phyloP scores from a whole-genome alignment of 2,329 filamentous ascomycete species.

The Cytospora leucostoma region DNA sequence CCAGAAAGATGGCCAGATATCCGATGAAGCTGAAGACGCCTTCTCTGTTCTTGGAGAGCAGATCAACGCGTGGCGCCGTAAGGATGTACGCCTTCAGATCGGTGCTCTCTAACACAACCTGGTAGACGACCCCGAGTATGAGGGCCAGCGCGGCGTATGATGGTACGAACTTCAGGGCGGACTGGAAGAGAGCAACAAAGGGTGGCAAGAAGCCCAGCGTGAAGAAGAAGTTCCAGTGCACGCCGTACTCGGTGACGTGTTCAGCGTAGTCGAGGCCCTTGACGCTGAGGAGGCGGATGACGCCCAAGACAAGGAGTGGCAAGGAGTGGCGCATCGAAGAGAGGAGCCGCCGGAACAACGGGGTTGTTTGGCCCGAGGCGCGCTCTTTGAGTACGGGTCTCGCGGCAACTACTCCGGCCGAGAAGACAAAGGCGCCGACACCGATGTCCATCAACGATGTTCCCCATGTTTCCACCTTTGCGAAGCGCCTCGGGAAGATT shows the following conservation, averaged over 20 bases:
- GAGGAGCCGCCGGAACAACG: conserved; percentile 60
- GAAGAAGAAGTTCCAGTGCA: conserved; percentile 99
- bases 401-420: conserved; percentile 86
- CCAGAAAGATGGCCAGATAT: conserved; percentile 92
- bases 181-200: conserved; percentile 82
- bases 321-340: conserved; percentile 76
- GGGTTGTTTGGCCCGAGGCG: conserved; percentile 49
- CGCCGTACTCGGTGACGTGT: conserved; percentile 94
- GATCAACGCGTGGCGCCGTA: conserved; percentile 73
- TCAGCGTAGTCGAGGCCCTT: conserved; percentile 96
- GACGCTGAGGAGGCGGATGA: conserved; percentile 81
- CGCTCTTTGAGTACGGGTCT: conserved; percentile 74
- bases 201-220: conserved; percentile 86
- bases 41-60: conserved; percentile 89
- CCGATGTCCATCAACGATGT: conserved; percentile 99
- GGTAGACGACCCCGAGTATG: conserved; percentile 68
- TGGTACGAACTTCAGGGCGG: conserved; percentile 67
- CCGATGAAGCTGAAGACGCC: conserved; percentile 94
- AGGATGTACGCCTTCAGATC: conserved; percentile 81
- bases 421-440: conserved; percentile 96
- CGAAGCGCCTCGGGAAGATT: conserved; percentile 90
- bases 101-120: conserved; percentile 74
- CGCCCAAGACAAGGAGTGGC: conserved; percentile 77
- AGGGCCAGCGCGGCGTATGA: conserved; percentile 78
- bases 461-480: conserved; percentile 98